Conservation (phyloP, 1,139 yeast species). For the Saccharomycopsis crataegensis region DNA sequence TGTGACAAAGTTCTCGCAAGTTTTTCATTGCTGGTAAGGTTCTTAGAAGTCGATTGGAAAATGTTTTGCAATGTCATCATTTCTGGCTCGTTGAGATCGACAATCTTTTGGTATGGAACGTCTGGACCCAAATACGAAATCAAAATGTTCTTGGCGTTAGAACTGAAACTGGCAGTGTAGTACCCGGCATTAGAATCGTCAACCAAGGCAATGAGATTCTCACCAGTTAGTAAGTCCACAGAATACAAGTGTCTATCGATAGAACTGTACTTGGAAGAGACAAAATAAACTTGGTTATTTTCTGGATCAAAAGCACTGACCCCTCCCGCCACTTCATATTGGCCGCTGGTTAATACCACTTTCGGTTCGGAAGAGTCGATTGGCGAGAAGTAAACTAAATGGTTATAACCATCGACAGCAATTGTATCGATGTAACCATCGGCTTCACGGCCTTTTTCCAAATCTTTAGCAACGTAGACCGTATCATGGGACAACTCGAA, state of each 20-base stretch:
- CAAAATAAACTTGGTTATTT: conserved; percentile 54
- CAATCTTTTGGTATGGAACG: conserved; percentile 56
- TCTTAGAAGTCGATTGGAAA: conserved; percentile 22
- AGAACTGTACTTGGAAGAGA: conserved; percentile 56
- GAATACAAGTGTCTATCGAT: conserved; percentile 56
- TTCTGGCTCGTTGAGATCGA: conserved; percentile 36
- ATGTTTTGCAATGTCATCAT: conserved; percentile 6
- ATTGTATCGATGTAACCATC: conserved; percentile 73
- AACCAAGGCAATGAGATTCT: conserved; percentile 43
- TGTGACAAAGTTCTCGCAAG: conserved; percentile 33
- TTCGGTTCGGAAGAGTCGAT: conserved; percentile 42
- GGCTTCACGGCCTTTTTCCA: conserved; percentile 30
- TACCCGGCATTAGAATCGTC: conserved; percentile 54
- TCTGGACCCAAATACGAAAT: conserved; percentile 59
- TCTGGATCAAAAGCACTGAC: conserved; percentile 53
- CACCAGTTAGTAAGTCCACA: conserved; percentile 36
- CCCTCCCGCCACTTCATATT: conserved; percentile 66
- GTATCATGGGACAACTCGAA: conserved; percentile 81
- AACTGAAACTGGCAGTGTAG: conserved; percentile 59
- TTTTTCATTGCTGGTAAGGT: conserved; percentile 35
- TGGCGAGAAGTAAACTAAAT: conserved; percentile 62
- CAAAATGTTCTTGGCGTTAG: conserved; percentile 56
- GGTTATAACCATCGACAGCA: conserved; percentile 57
- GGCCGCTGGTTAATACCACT: conserved; percentile 47
- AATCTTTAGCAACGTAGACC: conserved; percentile 57